A percentile compares a stretch with the other conserved stretches of the same genome.
These are phyloP conservation scores for Mortierella sp. DNA, from an alignment of 371 early-diverging fungal genomes.

Conservation along the genomic window DNA sequence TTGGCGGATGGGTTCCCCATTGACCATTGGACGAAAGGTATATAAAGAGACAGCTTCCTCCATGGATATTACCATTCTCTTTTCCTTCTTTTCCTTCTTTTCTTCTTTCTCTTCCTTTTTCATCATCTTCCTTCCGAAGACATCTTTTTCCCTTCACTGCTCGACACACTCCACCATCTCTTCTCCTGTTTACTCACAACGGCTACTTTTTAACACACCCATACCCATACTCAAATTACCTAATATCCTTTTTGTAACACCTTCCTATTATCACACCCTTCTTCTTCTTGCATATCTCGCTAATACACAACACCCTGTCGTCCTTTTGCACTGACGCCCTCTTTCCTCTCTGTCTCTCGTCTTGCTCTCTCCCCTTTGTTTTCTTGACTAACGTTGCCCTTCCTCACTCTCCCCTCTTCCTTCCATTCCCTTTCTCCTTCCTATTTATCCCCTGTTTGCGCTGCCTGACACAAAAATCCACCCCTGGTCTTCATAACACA, in stretches of 20 bases:
- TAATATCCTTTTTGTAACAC: no score
- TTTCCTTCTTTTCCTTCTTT: background rate
- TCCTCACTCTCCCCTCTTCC: background rate
- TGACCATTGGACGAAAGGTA: background rate
- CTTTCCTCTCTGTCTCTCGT: background rate
- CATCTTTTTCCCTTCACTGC: background rate
- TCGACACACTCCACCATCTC: background rate
- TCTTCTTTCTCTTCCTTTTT: background rate
- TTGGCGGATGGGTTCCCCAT: background rate
- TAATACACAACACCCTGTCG: background rate
- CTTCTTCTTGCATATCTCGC: background rate
- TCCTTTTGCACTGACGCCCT: background rate
- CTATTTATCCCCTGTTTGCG: background rate
- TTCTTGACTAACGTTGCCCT: background rate
- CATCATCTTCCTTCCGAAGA: background rate
- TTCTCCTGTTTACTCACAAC: background rate
- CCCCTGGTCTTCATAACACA: background rate
- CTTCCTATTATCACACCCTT: background rate
- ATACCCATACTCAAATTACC: background rate
- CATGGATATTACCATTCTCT: background rate
- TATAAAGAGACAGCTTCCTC: background rate
- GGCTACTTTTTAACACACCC: background rate
- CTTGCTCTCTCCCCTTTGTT: background rate
- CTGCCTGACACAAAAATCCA: background rate
- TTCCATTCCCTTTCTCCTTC: background rate